A percentile compares a stretch with the other conserved stretches of the same genome.
These are phyloP conservation scores for Tetradesmus lagerheimii DNA, from an alignment of 139 green algal species.

Conservation along the genomic window DNA sequence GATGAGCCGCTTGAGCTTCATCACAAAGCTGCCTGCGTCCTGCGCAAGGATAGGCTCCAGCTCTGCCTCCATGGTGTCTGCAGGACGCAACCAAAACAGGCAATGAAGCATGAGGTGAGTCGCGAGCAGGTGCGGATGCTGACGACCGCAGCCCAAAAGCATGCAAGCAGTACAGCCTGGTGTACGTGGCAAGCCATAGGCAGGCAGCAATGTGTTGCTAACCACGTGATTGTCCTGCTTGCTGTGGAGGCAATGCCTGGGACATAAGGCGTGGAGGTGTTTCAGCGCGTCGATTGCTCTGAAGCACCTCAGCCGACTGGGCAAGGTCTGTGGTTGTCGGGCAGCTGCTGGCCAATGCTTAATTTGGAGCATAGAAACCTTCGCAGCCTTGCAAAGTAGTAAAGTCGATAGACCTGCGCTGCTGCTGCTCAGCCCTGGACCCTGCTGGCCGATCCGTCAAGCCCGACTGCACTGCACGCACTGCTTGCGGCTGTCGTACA, in stretches of 20 bases:
- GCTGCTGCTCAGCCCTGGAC: too few species aligned
- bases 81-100: background rate
- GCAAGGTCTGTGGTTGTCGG: too few species aligned
- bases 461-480: too few species aligned
- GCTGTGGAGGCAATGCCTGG: background rate
- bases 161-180: background rate
- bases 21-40: conserved; percentile 88
- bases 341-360: too few species aligned
- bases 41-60: conserved; percentile 83
- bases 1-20: conserved; percentile 93
- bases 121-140: too few species aligned
- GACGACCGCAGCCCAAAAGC: background rate
- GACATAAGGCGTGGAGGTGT: too few species aligned
- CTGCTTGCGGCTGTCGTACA: too few species aligned
- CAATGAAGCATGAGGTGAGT: background rate
- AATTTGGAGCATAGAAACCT: too few species aligned
- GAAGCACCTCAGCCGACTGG: background rate
- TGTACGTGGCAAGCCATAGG: background rate
- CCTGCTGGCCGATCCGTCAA: too few species aligned
- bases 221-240: background rate
- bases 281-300: background rate
- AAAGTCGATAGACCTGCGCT: too few species aligned
- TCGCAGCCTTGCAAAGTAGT: too few species aligned
- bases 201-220: background rate
- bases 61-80: conserved; percentile 67